Conservation (phyloP, 352 stramenopile species). For the Phytophthora pini region DNA sequence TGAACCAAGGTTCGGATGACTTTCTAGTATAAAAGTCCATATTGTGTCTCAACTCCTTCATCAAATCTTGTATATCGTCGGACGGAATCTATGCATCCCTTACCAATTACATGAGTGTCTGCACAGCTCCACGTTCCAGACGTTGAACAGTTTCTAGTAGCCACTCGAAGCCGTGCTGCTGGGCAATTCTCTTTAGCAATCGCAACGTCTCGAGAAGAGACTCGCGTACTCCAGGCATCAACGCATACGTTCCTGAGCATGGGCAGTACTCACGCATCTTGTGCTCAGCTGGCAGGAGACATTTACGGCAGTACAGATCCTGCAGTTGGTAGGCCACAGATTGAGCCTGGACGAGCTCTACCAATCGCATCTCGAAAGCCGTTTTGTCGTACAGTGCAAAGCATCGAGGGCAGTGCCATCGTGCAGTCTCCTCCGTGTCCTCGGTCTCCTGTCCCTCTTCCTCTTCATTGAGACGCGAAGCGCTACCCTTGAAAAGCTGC, state of each 20-base stretch:
- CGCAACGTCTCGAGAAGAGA: constrained; percentile 66
- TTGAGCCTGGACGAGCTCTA: constrained; percentile 89
- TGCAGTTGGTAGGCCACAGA: constrained; percentile 95
- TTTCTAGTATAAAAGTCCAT: too few relatives aligned
- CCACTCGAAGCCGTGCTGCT: constrained; percentile 76
- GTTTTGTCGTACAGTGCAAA: constrained; percentile 90
- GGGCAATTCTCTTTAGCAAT: constrained; percentile 64
- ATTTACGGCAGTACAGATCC: constrained; percentile 88
- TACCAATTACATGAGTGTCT: constrained; percentile 26
- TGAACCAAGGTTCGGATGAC: too few relatives aligned
- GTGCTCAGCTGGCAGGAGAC: constrained; percentile 71
- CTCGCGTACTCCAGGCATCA: constrained; percentile 41
- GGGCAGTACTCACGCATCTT: constrained; percentile 83
- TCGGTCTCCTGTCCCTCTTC: constrained; percentile 38
- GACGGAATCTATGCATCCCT: constrained; percentile 5
- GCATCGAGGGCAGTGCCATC: constrained; percentile 95
- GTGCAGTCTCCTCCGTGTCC: constrained; percentile 13
- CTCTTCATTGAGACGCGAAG: constrained; percentile 25
- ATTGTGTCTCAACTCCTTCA: too few relatives aligned
- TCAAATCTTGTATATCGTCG: too few relatives aligned
- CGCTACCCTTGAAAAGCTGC: constrained; percentile 87
- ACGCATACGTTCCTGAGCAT: constrained; percentile 76
- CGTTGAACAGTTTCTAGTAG: constrained; percentile 75
- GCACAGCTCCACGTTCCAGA: constrained; percentile 43
- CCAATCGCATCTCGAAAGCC: constrained; percentile 91